Percentiles rank a stretch among this genome's conserved stretches.
Conservation (phyloP, 2,329 filamentous ascomycete species). For the Blastomyces silverae region DNA sequence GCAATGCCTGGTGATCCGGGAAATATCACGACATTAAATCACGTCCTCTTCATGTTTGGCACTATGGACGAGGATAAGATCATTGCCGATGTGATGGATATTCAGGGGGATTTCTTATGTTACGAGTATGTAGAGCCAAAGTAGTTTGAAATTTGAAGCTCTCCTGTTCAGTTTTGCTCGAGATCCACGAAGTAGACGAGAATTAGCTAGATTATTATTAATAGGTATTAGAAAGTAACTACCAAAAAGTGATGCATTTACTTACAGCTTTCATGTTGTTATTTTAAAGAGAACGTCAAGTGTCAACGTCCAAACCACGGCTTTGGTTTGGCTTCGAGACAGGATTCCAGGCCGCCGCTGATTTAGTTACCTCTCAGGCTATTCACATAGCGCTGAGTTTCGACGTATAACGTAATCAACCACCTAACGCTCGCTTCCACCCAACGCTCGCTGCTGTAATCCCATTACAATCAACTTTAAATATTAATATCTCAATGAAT, state of each 20-base stretch:
- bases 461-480: too few relatives aligned
- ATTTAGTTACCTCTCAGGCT: too few relatives aligned
- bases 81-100: constrained; percentile 16
- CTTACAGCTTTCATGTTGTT: background rate
- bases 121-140: constrained; percentile 17
- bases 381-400: too few relatives aligned
- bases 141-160: constrained; percentile 21
- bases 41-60: constrained; percentile 11
- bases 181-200: background rate
- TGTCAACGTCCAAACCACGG: too few relatives aligned
- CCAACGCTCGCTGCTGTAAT: too few relatives aligned
- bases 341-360: too few relatives aligned
- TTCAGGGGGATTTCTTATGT: constrained; percentile 9
- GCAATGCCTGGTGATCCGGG: constrained; percentile 14
- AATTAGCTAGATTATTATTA: background rate
- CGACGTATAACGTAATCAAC: too few relatives aligned
- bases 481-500: too few relatives aligned
- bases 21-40: constrained; percentile 11
- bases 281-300: background rate
- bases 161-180: background rate
- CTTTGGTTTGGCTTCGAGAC: background rate
- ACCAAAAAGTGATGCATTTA: background rate
- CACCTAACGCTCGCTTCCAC: too few relatives aligned
- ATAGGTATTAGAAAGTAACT: background rate
- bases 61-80: constrained; percentile 8